Evolutionary conservation across 2,329 filamentous ascomycete genomes (phyloP).

Genomic region (Paecilomyces formosus): DNA sequence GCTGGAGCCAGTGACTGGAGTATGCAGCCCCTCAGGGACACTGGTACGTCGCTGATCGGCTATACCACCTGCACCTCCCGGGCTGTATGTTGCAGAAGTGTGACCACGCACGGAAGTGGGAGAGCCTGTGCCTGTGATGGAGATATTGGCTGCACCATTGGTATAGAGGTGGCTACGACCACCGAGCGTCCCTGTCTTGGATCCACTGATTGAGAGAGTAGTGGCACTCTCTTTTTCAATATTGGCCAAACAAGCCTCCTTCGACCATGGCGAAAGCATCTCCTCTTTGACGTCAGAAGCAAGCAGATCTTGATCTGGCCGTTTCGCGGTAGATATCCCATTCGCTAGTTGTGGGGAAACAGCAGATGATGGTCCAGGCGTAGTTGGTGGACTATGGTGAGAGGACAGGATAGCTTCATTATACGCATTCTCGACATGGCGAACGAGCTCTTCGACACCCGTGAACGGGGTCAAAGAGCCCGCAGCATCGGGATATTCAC

Average conservation of each 20-base stretch:
- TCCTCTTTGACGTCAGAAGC: conserved; percentile 63
- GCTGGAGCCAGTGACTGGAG: conserved; percentile 29
- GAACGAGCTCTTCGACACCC: conserved; percentile 62
- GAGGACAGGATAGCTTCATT: conserved; percentile 54
- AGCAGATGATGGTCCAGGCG: conserved; percentile 58
- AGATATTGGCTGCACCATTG: conserved; percentile 24
- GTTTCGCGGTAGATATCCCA: conserved; percentile 30
- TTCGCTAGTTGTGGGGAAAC: conserved; percentile 52
- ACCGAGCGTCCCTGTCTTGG: conserved; percentile 52
- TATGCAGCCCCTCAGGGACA: conserved; percentile 25
- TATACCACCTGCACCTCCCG: conserved; percentile 18
- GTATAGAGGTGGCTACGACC: conserved; percentile 19
- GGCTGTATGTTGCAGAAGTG: conserved; percentile 11
- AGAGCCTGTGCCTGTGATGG: conserved; percentile 20
- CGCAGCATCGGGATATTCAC: conserved; percentile 45
- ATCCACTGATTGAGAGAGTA: conserved; percentile 68
- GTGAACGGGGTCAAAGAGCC: conserved; percentile 57
- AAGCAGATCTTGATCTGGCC: conserved; percentile 46
- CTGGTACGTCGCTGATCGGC: conserved; percentile 29
- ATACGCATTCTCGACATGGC: conserved; percentile 67
- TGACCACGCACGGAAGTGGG: conserved; percentile 12
- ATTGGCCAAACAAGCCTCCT: conserved; percentile 62
- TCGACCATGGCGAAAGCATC: conserved; percentile 73
- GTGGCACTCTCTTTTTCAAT: conserved; percentile 61
- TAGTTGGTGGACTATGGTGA: conserved; percentile 60